A percentile compares a stretch with the other conserved stretches of the same genome.
phyloP scores from a whole-genome alignment of 2,329 filamentous ascomycete species.

The Sporothrix euskadiensis region DNA sequence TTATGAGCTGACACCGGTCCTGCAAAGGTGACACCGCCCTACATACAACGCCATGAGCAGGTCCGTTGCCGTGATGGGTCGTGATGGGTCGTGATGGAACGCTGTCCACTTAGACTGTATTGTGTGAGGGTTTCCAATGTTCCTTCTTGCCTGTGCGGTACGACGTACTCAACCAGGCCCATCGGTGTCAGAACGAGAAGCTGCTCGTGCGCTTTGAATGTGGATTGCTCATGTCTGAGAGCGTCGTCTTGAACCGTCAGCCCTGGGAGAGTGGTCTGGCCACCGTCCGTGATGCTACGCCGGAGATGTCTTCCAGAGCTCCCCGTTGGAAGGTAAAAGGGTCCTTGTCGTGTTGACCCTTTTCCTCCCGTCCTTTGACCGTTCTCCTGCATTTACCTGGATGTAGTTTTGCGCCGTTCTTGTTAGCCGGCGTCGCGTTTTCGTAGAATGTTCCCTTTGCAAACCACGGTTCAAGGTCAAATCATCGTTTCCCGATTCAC shows the following conservation, averaged over 20 bases:
- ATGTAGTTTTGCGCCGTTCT: neutral
- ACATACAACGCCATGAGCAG: neutral
- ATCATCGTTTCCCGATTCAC: neutral
- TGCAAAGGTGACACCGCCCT: neutral
- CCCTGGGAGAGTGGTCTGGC: neutral
- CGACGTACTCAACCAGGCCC: too few relatives aligned
- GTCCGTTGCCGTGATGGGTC: neutral
- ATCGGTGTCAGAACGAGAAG: neutral
- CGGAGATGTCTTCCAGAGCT: neutral
- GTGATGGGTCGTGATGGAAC: neutral
- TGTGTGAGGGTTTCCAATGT: neutral
- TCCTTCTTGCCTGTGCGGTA: neutral
- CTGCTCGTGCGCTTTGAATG: slow-evolving; percentile 10
- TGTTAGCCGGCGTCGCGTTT: neutral
- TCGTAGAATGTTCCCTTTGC: neutral
- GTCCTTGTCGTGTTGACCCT: slow-evolving; percentile 9
- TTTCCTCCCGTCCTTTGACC: neutral
- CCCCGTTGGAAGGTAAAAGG: neutral
- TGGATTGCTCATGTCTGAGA: neutral
- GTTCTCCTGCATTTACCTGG: neutral
- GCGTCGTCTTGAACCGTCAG: slow-evolving; percentile 9
- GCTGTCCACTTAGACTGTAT: neutral
- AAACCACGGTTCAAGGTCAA: neutral
- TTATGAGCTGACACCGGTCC: neutral
- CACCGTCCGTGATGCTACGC: neutral